These are phyloP conservation scores for Dendryphion nanum DNA, from an alignment of 2,329 filamentous ascomycete genomes.

Conservation along the genomic window DNA sequence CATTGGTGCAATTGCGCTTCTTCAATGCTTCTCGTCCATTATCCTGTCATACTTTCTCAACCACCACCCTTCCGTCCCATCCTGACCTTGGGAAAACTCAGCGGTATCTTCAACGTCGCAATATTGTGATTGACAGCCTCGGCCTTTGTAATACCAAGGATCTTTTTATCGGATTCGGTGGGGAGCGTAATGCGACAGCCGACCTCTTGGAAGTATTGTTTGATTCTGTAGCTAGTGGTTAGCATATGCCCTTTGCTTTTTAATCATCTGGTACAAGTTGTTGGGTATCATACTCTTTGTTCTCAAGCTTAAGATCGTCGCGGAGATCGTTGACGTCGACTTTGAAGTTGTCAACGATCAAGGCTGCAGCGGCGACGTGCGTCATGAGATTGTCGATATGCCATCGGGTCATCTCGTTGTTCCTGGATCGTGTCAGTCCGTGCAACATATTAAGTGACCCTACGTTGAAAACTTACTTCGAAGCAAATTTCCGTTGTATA, in stretches of 20 bases:
- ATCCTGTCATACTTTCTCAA: no score
- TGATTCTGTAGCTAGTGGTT: slow-evolving; percentile 44
- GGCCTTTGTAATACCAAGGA: slow-evolving; percentile 60
- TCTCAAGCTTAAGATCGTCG: slow-evolving; percentile 70
- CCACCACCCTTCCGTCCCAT: no score
- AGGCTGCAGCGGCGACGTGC: slow-evolving; percentile 68
- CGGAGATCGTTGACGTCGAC: slow-evolving; percentile 69
- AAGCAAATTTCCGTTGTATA: slow-evolving; percentile 62
- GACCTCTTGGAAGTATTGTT: slow-evolving; percentile 72
- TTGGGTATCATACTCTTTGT: slow-evolving; percentile 54
- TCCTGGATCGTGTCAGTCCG: slow-evolving; percentile 18
- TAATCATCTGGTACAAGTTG: no score
- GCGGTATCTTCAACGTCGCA: slow-evolving; percentile 72
- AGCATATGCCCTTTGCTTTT: not conserved
- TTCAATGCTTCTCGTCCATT: no score
- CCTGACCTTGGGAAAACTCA: slow-evolving; percentile 72
- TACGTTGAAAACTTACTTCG: slow-evolving; percentile 19
- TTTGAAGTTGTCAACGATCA: slow-evolving; percentile 71
- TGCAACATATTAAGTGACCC: not conserved
- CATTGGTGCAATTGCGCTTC: no score
- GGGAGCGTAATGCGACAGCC: slow-evolving; percentile 61
- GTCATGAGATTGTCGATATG: slow-evolving; percentile 71
- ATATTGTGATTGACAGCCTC: slow-evolving; percentile 60
- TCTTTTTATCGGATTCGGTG: slow-evolving; percentile 49
- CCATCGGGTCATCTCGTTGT: slow-evolving; percentile 64